These are phyloP conservation scores for Straminergon stramineum DNA, from an alignment of 225 moss, liverwort and hornwort species.

Conservation along the genomic window DNA sequence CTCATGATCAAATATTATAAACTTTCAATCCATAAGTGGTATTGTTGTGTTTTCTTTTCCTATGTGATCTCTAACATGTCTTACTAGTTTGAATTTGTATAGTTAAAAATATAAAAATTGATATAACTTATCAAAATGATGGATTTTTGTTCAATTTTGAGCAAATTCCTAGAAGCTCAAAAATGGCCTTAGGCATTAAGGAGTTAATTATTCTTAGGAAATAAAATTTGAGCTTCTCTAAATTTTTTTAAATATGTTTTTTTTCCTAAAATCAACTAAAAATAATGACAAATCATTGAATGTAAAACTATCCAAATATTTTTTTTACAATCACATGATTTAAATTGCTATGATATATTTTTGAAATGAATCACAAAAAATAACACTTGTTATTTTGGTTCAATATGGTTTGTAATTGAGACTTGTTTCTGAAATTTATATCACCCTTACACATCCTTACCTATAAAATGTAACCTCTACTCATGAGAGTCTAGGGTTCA, in stretches of 20 bases:
- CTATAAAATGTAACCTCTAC: background rate
- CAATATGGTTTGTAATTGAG: background rate
- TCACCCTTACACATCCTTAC: background rate
- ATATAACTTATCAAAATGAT: no score
- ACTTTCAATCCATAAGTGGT: no score
- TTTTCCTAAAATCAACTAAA: background rate
- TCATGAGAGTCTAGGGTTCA: fast-evolving
- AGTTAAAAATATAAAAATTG: no score
- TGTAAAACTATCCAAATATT: background rate
- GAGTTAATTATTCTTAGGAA: background rate
- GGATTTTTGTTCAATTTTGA: no score
- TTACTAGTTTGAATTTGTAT: no score
- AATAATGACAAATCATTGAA: background rate
- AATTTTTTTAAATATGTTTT: fast-evolving
- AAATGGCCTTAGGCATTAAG: no score
- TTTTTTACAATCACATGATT: background rate
- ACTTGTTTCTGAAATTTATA: background rate
- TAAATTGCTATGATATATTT: background rate
- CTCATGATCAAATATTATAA: no score
- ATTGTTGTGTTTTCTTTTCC: no score
- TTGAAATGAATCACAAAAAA: background rate
- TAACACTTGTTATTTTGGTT: background rate
- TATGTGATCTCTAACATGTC: no score
- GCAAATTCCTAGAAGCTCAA: no score
- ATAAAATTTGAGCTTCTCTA: background rate